Base-by-base conservation (phyloP, 371 early-diverging fungal species). In the Amoeboaphelidium protococcarum region DNA sequence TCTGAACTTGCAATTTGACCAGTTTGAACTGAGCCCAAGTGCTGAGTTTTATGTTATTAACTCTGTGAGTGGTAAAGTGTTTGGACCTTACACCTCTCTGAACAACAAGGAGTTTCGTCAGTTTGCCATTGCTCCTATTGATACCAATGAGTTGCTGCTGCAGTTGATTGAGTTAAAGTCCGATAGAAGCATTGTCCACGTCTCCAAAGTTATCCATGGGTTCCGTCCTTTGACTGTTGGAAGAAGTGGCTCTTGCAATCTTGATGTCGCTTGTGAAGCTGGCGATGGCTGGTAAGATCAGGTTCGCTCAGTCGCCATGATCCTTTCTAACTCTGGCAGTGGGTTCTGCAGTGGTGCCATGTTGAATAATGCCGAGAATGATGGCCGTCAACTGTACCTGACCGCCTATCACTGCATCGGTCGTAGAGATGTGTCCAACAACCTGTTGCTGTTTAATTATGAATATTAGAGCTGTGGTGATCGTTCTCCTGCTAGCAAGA, bases 371-470 rank as follows among this genome's bases (percentile, higher is more conserved):
- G 57, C 47, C 1, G 55, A 52, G 0, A 57, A 64, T 20, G 64
- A 68, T 47, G 68, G 68, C 25, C 58, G 60, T 19, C 68, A 67
- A 45, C 50, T 66, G 2, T 54, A 67, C 45, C 46, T 68, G 41
- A 68, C 68, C 0, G 68, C 68, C 0, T 51, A 62, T 45, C 68
- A 68, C 41, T 68, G 68, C 40, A 40, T 57, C 6, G 58, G 57
- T 0, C 60, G 50, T 25, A 10, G 49, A 13, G 57, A 65, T 41
- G 56, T 59, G 2, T 51, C 47, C 6, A 54, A 51, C 1, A 63
- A 67, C 48, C 27, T 68, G n/a, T 58, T 66, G 40, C 60, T 62
- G 65, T 66, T 68, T 44, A 68, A 68, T 40, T 58, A 66, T 45
- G 57, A 68, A 42, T 56, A 54, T 46, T 27, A 41, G 10, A 53